These are phyloP conservation scores for Trichoderma virens DNA, from an alignment of 495 filamentous ascomycete genomes.

Conservation along the genomic window DNA sequence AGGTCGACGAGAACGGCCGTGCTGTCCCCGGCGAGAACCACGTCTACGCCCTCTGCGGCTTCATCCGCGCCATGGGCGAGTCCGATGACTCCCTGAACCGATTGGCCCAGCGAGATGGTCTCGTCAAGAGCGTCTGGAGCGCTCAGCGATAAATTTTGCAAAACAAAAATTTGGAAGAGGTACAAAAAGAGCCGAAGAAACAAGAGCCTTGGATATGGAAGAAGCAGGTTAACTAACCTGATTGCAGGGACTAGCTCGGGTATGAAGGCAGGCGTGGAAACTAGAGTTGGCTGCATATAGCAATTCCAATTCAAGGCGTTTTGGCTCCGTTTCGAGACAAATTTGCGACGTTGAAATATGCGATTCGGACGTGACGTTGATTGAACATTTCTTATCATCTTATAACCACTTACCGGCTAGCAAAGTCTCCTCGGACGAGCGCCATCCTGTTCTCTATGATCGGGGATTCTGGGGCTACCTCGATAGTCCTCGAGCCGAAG, in stretches of 20 bases:
- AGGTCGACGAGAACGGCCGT: constrained; percentile 95
- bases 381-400: not conserved
- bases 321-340: constrained; percentile 13
- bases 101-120: constrained; percentile 88
- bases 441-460: constrained; percentile 32
- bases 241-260: constrained; percentile 1
- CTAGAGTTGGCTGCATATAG: constrained; percentile 13
- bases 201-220: not conserved
- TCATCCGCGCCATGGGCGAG: constrained; percentile 97
- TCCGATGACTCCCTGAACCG: constrained; percentile 94
- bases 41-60: constrained; percentile 93
- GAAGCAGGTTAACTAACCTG: not conserved
- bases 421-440: constrained; percentile 42
- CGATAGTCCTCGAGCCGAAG: constrained; percentile 48
- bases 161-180: not conserved
- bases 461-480: constrained; percentile 47
- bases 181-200: not conserved
- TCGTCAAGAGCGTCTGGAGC: constrained; percentile 94
- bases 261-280: constrained; percentile 9
- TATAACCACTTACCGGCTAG: constrained; percentile 30
- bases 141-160: constrained; percentile 25
- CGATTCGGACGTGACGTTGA: not conserved
- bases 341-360: not conserved
- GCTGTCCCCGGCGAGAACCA: constrained; percentile 92
- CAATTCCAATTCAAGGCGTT: constrained; percentile 12